Conservation (phyloP, 441 rosid genomes). For the Cnidoscolus chayamansa region DNA sequence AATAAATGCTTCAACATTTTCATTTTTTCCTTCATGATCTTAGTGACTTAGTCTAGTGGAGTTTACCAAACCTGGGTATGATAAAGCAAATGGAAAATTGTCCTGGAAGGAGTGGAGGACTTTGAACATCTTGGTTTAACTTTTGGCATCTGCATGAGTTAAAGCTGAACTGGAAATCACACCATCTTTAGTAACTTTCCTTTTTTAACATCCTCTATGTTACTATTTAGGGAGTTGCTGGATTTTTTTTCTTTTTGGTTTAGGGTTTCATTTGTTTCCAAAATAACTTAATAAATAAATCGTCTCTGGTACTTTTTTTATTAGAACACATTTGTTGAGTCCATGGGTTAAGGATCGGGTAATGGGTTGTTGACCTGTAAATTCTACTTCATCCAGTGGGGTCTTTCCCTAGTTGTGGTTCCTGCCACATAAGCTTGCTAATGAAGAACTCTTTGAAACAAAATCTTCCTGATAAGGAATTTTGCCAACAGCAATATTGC, state of each 20-base stretch:
- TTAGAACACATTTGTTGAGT: too few relatives aligned
- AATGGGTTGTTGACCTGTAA: too few relatives aligned
- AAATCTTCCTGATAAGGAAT: too few relatives aligned
- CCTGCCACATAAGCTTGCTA: too few relatives aligned
- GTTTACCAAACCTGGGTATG: not conserved
- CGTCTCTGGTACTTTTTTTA: too few relatives aligned
- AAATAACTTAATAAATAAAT: too few relatives aligned
- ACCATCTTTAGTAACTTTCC: not conserved
- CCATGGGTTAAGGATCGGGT: too few relatives aligned
- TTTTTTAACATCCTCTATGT: not conserved
- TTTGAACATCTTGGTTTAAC: not conserved
- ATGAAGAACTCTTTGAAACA: too few relatives aligned
- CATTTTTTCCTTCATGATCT: not conserved
- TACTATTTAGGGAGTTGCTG: not conserved
- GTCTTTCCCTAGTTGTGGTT: too few relatives aligned
- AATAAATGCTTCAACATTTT: not conserved
- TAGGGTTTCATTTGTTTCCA: not conserved
- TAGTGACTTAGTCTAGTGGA: not conserved
- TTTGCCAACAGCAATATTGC: too few relatives aligned
- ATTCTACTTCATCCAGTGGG: too few relatives aligned
- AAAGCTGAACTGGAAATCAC: not conserved
- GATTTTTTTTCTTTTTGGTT: not conserved
- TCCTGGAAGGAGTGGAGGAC: not conserved
- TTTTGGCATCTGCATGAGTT: not conserved
- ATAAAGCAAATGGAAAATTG: slow-evolving; percentile 5